A percentile compares a stretch with the other conserved stretches of the same genome.
These are phyloP conservation scores for Parachlorella kessleri DNA, from an alignment of 139 green algal species.

Conservation along the genomic window DNA sequence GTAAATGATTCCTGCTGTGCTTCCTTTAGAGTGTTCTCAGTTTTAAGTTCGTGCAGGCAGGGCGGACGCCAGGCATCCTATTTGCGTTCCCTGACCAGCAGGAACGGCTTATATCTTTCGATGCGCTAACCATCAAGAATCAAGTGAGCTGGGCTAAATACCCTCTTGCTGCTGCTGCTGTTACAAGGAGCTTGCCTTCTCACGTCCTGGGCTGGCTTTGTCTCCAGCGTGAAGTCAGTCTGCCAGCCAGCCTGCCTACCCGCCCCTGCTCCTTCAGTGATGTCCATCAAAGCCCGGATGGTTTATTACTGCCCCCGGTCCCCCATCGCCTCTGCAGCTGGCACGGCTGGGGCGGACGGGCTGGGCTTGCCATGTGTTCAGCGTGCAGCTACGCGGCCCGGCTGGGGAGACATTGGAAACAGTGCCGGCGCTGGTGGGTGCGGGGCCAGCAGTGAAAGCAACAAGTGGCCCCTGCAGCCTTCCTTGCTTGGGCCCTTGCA, in stretches of 20 bases:
- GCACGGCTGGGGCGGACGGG: constrained; percentile 25
- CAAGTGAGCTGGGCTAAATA: not conserved
- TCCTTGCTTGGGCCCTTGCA: not conserved
- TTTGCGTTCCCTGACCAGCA: constrained; percentile 32
- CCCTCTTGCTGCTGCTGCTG: not conserved
- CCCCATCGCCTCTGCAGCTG: too few relatives aligned
- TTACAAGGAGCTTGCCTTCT: not conserved
- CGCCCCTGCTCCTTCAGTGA: too few relatives aligned
- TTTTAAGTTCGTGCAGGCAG: constrained; percentile 1
- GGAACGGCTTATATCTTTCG: constrained; percentile 36
- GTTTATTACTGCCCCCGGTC: too few relatives aligned
- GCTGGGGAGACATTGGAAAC: not conserved
- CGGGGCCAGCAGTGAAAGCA: too few relatives aligned
- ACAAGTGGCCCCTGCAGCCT: too few relatives aligned
- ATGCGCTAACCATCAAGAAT: constrained; percentile 3
- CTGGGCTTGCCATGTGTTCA: constrained; percentile 37
- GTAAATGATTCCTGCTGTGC: too few relatives aligned
- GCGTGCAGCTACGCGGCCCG: constrained; percentile 9
- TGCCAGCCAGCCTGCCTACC: too few relatives aligned
- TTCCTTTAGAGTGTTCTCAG: too few relatives aligned
- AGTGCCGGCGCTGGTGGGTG: too few relatives aligned
- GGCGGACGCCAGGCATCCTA: constrained; percentile 36
- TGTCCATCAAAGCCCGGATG: too few relatives aligned
- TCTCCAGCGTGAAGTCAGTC: constrained; percentile 32
- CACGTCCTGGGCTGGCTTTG: constrained; percentile 16